Evolutionary conservation across 345 rosid genomes (phyloP).

Genomic region (Gossypium rotundifolium): DNA sequence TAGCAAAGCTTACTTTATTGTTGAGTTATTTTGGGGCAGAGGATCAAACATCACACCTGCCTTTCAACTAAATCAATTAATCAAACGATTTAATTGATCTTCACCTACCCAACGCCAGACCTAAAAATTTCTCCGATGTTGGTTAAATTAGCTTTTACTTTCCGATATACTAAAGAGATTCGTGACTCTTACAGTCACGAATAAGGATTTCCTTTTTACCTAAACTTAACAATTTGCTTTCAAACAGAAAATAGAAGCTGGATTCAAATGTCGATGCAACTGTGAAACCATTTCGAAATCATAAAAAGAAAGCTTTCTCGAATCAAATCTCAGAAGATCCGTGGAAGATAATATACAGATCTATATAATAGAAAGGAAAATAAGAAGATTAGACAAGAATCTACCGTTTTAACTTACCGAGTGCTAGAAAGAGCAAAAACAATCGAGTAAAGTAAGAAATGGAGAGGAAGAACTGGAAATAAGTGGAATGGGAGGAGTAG

Average conservation of each 20-base stretch:
- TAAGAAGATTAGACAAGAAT: not conserved
- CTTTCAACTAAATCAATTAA: too few species aligned
- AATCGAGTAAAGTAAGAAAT: not conserved
- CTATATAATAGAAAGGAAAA: not conserved
- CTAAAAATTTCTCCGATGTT: not conserved
- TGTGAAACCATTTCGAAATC: too few species aligned
- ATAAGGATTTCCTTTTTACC: not conserved
- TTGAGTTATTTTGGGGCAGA: too few species aligned
- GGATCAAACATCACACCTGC: too few species aligned
- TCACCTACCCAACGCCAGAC: not conserved
- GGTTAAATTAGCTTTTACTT: not conserved
- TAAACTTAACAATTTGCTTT: not conserved
- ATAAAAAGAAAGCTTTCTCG: not conserved
- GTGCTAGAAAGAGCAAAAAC: not conserved
- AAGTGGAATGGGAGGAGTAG: conserved; percentile 12
- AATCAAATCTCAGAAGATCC: not conserved
- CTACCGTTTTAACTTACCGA: not conserved
- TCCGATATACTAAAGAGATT: not conserved
- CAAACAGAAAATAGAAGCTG: not conserved
- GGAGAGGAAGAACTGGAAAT: conserved; percentile 5
- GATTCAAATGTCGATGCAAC: not conserved
- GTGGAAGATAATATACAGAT: not conserved
- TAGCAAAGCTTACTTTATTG: too few species aligned
- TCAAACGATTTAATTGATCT: not conserved
- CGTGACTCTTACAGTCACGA: not conserved